phyloP scores from a whole-genome alignment of 2,329 filamentous ascomycete species.

The Nothophoma quercina region DNA sequence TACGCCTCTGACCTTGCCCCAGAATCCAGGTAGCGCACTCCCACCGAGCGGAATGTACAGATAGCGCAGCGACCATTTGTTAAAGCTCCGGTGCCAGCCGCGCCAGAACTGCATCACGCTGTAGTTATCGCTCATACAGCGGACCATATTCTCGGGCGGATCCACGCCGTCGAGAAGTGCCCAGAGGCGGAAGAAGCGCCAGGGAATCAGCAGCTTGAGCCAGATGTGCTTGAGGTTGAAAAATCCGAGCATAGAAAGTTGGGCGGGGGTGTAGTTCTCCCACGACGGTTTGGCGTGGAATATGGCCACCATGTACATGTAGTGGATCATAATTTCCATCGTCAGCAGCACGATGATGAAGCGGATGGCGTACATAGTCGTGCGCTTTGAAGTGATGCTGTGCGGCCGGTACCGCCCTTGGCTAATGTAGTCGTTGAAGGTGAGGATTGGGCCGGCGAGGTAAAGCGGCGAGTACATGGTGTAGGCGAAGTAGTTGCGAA shows the following conservation, averaged over 20 bases:
- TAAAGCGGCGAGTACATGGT: constrained; percentile 92
- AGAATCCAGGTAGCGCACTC: constrained; percentile 48
- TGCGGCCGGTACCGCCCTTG: constrained; percentile 78
- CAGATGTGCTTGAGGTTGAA: constrained; percentile 98
- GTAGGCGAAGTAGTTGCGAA: constrained; percentile 90
- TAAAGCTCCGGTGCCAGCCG: constrained; percentile 93
- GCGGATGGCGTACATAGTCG: constrained; percentile 80
- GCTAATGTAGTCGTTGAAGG: constrained; percentile 97
- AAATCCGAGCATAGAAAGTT: constrained; percentile 89
- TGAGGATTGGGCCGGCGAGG: constrained; percentile 89
- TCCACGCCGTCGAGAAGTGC: constrained; percentile 88
- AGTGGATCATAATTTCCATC: constrained; percentile 89
- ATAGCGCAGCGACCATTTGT: constrained; percentile 93
- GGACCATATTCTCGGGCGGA: constrained; percentile 96
- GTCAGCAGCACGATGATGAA: constrained; percentile 80
- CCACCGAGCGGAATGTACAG: constrained; percentile 93
- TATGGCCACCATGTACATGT: constrained; percentile 92
- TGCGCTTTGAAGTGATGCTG: constrained; percentile 74
- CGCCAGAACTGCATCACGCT: constrained; percentile 93
- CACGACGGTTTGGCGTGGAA: constrained; percentile 81
- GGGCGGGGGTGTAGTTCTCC: constrained; percentile 82
- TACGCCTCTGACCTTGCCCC: constrained; percentile 65
- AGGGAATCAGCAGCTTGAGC: constrained; percentile 95
- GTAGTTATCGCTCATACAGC: constrained; percentile 95
- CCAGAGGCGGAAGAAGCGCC: constrained; percentile 99